Evolutionary conservation across 345 rosid genomes (phyloP).

Genomic region (Eucalyptus leucophloia): DNA sequence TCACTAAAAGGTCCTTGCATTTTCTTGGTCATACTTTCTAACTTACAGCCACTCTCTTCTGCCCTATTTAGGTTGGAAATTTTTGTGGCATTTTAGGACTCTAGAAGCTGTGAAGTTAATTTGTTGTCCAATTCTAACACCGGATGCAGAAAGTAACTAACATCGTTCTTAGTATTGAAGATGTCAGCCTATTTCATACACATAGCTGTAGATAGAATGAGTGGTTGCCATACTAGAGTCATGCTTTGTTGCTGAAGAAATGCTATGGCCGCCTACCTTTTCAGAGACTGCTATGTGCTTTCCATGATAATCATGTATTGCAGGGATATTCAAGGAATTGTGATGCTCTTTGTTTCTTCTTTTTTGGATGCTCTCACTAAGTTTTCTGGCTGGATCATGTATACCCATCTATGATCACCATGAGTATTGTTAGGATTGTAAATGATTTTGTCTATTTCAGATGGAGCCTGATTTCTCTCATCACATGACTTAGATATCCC

Average conservation of each 20-base stretch:
- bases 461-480: not conserved
- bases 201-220: not conserved
- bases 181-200: not conserved
- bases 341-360: not conserved
- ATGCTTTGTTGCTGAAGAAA: not conserved
- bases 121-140: not conserved
- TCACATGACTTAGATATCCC: not conserved
- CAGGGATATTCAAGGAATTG: not conserved
- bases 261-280: not conserved
- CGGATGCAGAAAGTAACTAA: not conserved
- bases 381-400: not conserved
- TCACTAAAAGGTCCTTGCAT: not conserved
- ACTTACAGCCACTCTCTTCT: not conserved
- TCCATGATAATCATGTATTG: not conserved
- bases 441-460: not conserved
- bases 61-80: not conserved
- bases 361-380: not conserved
- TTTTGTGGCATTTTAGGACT: not conserved
- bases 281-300: not conserved
- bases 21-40: not conserved
- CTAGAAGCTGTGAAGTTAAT: not conserved
- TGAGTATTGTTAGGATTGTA: not conserved
- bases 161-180: not conserved
- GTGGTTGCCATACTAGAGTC: not conserved
- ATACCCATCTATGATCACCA: not conserved